Evolutionary conservation across 306 rosid genomes (phyloP).

Genomic region (Astragalus membranaceus): DNA sequence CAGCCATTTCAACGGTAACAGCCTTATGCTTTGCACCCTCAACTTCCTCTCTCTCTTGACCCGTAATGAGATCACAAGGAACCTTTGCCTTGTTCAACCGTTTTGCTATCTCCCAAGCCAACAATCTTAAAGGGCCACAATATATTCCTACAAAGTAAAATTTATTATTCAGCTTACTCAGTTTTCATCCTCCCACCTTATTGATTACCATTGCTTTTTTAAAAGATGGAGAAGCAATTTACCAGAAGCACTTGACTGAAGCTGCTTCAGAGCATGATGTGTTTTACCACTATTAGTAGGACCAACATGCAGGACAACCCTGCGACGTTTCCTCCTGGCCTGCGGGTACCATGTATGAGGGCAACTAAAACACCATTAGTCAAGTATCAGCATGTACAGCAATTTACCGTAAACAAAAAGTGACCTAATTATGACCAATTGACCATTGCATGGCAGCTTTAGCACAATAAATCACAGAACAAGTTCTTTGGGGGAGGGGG

Average conservation of each 20-base stretch:
- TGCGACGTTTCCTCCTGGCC: conserved; percentile 72
- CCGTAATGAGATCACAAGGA: conserved; percentile 81
- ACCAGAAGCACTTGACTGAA: conserved; percentile 84
- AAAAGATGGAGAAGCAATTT: conserved; percentile 19
- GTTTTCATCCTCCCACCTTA: not conserved
- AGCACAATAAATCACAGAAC: not conserved
- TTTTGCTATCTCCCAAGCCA: conserved; percentile 96
- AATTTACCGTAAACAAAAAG: not conserved
- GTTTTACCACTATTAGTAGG: conserved; percentile 98
- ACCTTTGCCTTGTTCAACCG: conserved; percentile 87
- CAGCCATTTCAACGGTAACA: conserved; percentile 97
- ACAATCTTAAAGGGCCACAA: conserved; percentile 94
- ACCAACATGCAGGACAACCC: conserved; percentile 88
- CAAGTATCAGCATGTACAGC: conserved; percentile 9
- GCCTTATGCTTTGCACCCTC: conserved; percentile 89
- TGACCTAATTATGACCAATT: conserved; percentile 1
- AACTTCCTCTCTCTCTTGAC: conserved; percentile 84
- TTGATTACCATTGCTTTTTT: not conserved
- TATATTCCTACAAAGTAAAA: conserved; percentile 63
- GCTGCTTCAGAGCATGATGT: conserved; percentile 73
- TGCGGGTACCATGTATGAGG: conserved; percentile 97
- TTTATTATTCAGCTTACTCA: not conserved
- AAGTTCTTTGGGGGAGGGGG: no score
- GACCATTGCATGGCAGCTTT: not conserved
- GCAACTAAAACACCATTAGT: conserved; percentile 35